Percentiles rank a stretch among this genome's conserved stretches.
Evolutionary conservation across 106 monocot genomes (phyloP).

Genomic region (Ottelia alismoides): DNA sequence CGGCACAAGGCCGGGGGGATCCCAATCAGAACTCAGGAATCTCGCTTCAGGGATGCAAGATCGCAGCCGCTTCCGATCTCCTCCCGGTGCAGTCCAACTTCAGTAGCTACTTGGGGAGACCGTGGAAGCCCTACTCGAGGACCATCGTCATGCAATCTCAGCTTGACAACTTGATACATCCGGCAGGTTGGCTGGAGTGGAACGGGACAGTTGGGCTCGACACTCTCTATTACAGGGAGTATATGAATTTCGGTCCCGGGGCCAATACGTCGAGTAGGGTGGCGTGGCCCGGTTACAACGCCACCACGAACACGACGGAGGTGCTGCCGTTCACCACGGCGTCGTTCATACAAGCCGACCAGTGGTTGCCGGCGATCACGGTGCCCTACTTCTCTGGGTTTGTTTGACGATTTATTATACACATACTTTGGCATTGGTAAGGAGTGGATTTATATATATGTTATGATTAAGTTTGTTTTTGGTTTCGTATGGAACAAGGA

Average conservation of each 20-base stretch:
- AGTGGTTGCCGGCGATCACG: conserved; percentile 44
- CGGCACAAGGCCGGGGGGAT: conserved; percentile 70
- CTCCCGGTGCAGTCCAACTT: conserved; percentile 6
- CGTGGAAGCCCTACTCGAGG: conserved; percentile 62
- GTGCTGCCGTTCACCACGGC: conserved; percentile 50
- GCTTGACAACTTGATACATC: conserved; percentile 21
- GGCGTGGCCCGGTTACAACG: conserved; percentile 55
- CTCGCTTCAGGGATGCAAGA: conserved; percentile 56
- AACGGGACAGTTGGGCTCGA: conserved; percentile 31
- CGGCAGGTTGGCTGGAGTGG: conserved; percentile 58
- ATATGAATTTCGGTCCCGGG: conserved; percentile 51
- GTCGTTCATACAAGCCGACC: conserved; percentile 5
- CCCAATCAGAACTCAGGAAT: conserved; percentile 69
- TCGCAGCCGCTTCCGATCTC: conserved; percentile 33
- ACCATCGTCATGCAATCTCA: conserved; percentile 60
- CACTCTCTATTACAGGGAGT: conserved; percentile 64
- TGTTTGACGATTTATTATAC: too few relatives aligned
- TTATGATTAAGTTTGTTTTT: too few relatives aligned
- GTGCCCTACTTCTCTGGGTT: conserved; percentile 37
- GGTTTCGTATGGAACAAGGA: too few relatives aligned
- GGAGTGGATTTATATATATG: too few relatives aligned
- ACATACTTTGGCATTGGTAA: too few relatives aligned
- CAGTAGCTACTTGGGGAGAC: conserved; percentile 47
- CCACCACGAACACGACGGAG: conserved; percentile 9
- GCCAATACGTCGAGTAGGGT: conserved; percentile 25